These are phyloP conservation scores for Celoporthe dispersa DNA, from an alignment of 2,329 filamentous ascomycete species.

Conservation along the genomic window DNA sequence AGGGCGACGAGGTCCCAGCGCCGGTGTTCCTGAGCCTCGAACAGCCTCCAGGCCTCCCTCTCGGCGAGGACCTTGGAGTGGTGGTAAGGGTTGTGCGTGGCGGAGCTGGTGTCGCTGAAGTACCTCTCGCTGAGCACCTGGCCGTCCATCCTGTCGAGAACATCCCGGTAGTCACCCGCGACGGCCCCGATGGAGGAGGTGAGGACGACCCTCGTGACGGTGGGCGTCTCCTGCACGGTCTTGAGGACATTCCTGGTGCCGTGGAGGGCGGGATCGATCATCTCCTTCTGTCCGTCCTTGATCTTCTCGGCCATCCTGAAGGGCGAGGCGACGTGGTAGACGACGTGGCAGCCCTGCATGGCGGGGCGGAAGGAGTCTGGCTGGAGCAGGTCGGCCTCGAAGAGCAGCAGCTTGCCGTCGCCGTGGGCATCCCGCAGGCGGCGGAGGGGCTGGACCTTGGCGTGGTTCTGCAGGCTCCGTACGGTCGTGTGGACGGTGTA, in stretches of 20 bases:
- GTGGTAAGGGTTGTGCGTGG: conserved; percentile 35
- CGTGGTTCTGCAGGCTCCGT: conserved; percentile 23
- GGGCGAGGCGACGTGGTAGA: conserved; percentile 43
- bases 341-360: conserved; percentile 36
- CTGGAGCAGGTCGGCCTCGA: conserved; percentile 38
- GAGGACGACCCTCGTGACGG: conserved; percentile 36
- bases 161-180: conserved; percentile 36
- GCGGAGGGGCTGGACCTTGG: conserved; percentile 26
- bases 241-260: conserved; percentile 36
- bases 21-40: conserved; percentile 28
- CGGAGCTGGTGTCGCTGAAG: conserved; percentile 36
- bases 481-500: conserved; percentile 30
- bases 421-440: conserved; percentile 26
- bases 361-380: conserved; percentile 37
- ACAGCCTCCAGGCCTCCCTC: conserved; percentile 35
- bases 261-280: conserved; percentile 36
- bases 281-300: conserved; percentile 34
- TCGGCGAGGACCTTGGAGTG: conserved; percentile 38
- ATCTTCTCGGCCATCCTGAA: conserved; percentile 37
- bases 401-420: conserved; percentile 33
- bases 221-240: conserved; percentile 32
- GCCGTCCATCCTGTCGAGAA: conserved; percentile 29
- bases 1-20: conserved; percentile 38
- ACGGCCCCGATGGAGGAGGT: conserved; percentile 36
- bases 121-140: conserved; percentile 32